Conservation (phyloP, 1,284 basidiomycete species). For the Marasmius oreades region DNA sequence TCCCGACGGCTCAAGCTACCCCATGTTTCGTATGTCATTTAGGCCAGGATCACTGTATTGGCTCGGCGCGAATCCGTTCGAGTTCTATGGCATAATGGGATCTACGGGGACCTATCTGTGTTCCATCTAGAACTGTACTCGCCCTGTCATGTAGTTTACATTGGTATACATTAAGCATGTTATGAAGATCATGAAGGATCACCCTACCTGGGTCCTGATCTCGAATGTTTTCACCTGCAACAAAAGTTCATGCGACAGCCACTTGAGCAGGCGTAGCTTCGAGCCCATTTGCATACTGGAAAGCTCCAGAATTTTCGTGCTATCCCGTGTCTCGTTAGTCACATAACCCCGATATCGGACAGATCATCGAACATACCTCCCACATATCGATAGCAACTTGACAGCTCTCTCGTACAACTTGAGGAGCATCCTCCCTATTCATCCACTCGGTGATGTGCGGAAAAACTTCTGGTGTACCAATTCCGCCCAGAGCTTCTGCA, state of each 20-base stretch:
- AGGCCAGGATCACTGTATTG: too few relatives aligned
- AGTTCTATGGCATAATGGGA: too few relatives aligned
- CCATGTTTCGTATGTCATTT: too few relatives aligned
- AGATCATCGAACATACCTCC: slow-evolving; percentile 63
- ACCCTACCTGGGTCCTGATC: too few relatives aligned
- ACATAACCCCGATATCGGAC: background rate
- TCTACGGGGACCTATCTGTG: too few relatives aligned
- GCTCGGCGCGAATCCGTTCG: too few relatives aligned
- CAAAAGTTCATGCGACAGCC: background rate
- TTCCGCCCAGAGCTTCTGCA: slow-evolving; percentile 96
- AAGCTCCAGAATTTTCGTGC: slow-evolving; percentile 90
- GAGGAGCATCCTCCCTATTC: slow-evolving; percentile 71
- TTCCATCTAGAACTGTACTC: too few relatives aligned
- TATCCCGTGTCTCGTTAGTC: slow-evolving; percentile 27
- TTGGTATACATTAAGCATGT: too few relatives aligned
- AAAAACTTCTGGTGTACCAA: slow-evolving; percentile 89
- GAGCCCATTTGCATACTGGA: slow-evolving; percentile 70
- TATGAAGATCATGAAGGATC: too few relatives aligned
- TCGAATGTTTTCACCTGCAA: too few relatives aligned
- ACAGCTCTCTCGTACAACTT: slow-evolving; percentile 94
- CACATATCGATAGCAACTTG: slow-evolving; percentile 97
- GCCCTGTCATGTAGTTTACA: too few relatives aligned
- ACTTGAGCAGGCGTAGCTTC: slow-evolving; percentile 10
- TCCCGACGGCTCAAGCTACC: too few relatives aligned
- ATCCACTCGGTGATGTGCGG: slow-evolving; percentile 88